Percentiles rank a stretch among this genome's conserved stretches.
Conservation (phyloP, 345 rosid species). For the Linum lewisii region DNA sequence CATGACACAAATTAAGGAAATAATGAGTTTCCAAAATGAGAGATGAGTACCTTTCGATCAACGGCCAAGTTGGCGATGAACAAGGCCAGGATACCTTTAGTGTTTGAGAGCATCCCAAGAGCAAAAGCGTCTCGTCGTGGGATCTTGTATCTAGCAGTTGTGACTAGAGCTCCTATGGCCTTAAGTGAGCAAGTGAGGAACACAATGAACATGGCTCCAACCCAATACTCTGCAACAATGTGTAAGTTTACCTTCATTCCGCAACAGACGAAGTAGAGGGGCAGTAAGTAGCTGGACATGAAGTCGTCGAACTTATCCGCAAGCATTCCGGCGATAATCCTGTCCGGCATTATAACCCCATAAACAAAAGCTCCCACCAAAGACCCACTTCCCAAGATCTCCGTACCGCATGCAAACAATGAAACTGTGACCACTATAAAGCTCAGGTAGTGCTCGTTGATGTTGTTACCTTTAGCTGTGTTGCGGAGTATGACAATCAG, state of each 20-base stretch:
- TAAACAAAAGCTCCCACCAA: constrained; percentile 41
- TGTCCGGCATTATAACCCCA: constrained; percentile 38
- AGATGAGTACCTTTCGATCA: not conserved
- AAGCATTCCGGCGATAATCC: constrained; percentile 20
- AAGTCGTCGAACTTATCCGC: constrained; percentile 32
- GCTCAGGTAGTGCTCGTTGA: constrained; percentile 4
- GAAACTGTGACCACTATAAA: constrained; percentile 17
- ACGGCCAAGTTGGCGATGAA: constrained; percentile 10
- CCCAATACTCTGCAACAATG: not conserved
- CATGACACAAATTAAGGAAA: no score
- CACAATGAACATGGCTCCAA: not conserved
- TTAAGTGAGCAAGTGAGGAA: constrained; percentile 1
- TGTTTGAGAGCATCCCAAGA: constrained; percentile 13
- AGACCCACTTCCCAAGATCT: constrained; percentile 26
- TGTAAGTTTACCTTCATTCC: constrained; percentile 25
- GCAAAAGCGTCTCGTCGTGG: constrained; percentile 11
- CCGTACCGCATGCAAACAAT: constrained; percentile 25
- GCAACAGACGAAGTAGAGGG: constrained; percentile 22
- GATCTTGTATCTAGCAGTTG: not conserved
- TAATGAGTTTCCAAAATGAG: no score
- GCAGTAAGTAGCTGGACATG: constrained; percentile 30
- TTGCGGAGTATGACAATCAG: constrained; percentile 4
- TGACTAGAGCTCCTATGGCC: constrained; percentile 1
- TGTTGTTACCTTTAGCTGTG: not conserved
- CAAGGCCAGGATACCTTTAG: constrained; percentile 17